Evolutionary conservation across 2,329 filamentous ascomycete species (phyloP).

Genomic region (Fusarium ramigenum): DNA sequence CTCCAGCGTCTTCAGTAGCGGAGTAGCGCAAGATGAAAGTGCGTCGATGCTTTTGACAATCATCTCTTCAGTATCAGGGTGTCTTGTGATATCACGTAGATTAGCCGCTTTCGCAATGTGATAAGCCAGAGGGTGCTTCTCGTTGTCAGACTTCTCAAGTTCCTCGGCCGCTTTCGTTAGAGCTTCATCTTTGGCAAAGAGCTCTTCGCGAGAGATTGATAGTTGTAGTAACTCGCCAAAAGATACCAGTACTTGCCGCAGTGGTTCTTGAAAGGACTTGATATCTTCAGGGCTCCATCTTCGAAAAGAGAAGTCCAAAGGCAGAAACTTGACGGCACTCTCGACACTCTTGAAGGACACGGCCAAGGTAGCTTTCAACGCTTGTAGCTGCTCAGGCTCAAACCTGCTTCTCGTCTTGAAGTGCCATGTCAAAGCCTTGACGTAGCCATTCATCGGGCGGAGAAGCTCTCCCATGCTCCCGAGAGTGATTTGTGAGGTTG

Average conservation of each 20-base stretch:
- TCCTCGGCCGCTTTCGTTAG: constrained; percentile 5
- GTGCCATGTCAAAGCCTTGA: constrained; percentile 12
- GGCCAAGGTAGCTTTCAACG: not conserved
- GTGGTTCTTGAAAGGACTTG: constrained; percentile 10
- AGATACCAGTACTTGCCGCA: not conserved
- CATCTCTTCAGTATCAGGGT: constrained; percentile 17
- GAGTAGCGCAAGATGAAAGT: not conserved
- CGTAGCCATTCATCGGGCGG: constrained; percentile 2
- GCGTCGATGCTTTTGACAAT: not conserved
- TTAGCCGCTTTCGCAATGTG: constrained; percentile 17
- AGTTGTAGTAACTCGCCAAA: constrained; percentile 7
- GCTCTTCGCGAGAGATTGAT: constrained; percentile 5
- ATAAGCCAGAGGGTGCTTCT: constrained; percentile 8
- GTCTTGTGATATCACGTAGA: not conserved
- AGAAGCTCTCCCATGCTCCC: constrained; percentile 10
- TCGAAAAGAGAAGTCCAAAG: constrained; percentile 9
- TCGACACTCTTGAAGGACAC: not conserved
- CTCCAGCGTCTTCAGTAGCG: not conserved
- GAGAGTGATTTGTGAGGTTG: constrained; percentile 12
- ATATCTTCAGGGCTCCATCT: constrained; percentile 14
- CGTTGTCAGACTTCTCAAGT: constrained; percentile 8
- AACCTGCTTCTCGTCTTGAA: constrained; percentile 7
- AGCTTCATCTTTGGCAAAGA: constrained; percentile 5
- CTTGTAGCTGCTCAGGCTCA: not conserved
- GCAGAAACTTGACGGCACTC: constrained; percentile 9